Conservation (phyloP, 2,329 filamentous ascomycete species). For the Dactylonectria macrodidyma region DNA sequence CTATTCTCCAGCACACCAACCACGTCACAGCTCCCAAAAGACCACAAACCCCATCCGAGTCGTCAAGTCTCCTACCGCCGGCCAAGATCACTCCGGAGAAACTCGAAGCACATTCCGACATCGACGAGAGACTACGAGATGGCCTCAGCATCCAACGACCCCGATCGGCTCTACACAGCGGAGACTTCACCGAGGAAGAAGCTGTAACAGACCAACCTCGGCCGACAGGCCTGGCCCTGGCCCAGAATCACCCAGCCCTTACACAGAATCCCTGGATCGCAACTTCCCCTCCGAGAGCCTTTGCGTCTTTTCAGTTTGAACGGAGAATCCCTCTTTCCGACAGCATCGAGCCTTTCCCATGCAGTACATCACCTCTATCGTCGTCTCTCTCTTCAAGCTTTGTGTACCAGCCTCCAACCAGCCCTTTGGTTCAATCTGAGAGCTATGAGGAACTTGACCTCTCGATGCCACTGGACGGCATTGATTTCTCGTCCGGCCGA, state of each 20-base stretch:
- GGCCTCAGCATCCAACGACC: constrained; percentile 83
- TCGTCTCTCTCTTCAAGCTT: constrained; percentile 86
- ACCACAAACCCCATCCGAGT: constrained; percentile 54
- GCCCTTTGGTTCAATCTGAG: constrained; percentile 89
- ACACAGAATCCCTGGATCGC: constrained; percentile 62
- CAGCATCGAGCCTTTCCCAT: constrained; percentile 56
- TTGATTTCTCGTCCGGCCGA: constrained; percentile 62
- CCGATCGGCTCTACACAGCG: constrained; percentile 80
- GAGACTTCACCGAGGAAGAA: constrained; percentile 71
- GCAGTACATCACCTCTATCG: constrained; percentile 73
- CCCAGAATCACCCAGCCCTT: constrained; percentile 40
- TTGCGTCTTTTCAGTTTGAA: constrained; percentile 62
- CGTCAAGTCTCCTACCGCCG: constrained; percentile 61
- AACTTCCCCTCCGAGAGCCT: constrained; percentile 70
- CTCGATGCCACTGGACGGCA: constrained; percentile 65
- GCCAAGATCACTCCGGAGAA: constrained; percentile 65
- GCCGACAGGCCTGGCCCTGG: constrained; percentile 12
- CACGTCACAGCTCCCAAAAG: constrained; percentile 32
- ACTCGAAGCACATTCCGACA: constrained; percentile 44
- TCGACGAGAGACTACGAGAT: constrained; percentile 63
- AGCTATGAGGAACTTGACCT: constrained; percentile 83
- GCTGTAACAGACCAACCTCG: constrained; percentile 32
- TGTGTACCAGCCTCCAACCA: constrained; percentile 89
- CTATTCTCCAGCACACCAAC: constrained; percentile 49
- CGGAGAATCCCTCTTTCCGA: constrained; percentile 50